Evolutionary conservation across 257 asterid species (phyloP), one percentile per base, ranked within the genome.

Genomic region (Apocynum venetum): DNA sequence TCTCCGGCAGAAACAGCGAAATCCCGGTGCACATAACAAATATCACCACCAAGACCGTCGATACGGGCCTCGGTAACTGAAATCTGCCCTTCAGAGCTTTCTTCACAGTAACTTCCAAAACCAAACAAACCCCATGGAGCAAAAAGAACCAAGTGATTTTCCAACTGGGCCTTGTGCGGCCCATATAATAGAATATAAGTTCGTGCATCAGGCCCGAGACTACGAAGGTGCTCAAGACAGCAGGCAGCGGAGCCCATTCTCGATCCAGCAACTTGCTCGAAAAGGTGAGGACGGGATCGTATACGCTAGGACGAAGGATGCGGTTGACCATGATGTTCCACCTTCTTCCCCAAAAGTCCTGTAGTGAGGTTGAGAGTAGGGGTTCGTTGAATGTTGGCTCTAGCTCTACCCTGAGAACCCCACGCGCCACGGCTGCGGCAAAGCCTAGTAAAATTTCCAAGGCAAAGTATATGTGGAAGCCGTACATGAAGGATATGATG

Each of bases 361-460:
- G 97, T 61, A 94, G 78, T 2, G 98, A 94, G 20, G 89, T 76
- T 12, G 98, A 86, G 7, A 94, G 86, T 75, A 83, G 83, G 20
- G 98, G 97, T 86, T 88, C 93, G 36, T 91, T 52, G 83, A 92
- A 94, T 72, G 93, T 97, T 55, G 98, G 91, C 88, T 94, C 98
- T 12, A 94, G 89, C 84, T 94, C 91, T 17, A 81, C 90, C 17
- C 93, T 89, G 10, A 92, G 76, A 55, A 86, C 25, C 17, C 82
- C 86, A 6, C 89, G 78, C 6, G 93, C 97, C 85, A 77, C 1
- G 63, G 85, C 90, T 3, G 96, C 89, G 2, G 87, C 86, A 3
- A 87, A 13, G 53, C 88, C 94, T 10, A 90, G 79, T 2, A 79
- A 82, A 11, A 92, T 72, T 81, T 93, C 98, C 80, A 93, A 43